Base-by-base conservation (phyloP, 2,329 filamentous ascomycete genomes). In the Fusarium sp. region DNA sequence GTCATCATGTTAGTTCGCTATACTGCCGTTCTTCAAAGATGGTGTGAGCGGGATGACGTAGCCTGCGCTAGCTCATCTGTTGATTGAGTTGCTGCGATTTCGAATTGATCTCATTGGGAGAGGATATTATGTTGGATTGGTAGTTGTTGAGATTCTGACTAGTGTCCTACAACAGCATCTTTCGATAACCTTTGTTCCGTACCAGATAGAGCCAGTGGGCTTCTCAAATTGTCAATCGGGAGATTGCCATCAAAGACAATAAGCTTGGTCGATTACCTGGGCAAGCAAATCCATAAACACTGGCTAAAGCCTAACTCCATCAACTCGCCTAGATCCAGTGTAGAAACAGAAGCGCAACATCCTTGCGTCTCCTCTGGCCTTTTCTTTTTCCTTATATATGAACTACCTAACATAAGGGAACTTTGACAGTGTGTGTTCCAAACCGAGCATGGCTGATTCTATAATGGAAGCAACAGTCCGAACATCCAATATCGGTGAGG, bases 21-120 rank as follows among this genome's bases (percentile, higher is more conserved):
- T 13, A 11, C 30, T 39, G 8, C 25, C n/a, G 23, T 42, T 44
- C 11, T 19, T 13, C 13, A 43, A 49, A 54, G 55, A 21, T 42
- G 48, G 51, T 21, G 34, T 58, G 25, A 13, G 26, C 50, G 65
- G 65, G 59, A 69, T 68, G 65, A 68, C 65, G 58, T 68, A 68
- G 59, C 41, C 21, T 60, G 53, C 58, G 18, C 28, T 65, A 68
- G 53, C 53, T 60, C 49, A 23, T 39, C 14, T 18, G 34, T 25
- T 34, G n/a, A 43, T 18, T 31, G 44, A 44, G 21, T n/a, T 44
- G 37, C 19, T n/a, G 37, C 21, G 16, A 30, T 16, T 42, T 9
- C n/a, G 23, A 16, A 26, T 37, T 23, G 26, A 37, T n/a, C 30
- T 30, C 30, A 23, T 25, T 21, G 42, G 25, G 42, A 23, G 26